phyloP scores from a whole-genome alignment of 2,329 filamentous ascomycete species.

The Calonectria montana region DNA sequence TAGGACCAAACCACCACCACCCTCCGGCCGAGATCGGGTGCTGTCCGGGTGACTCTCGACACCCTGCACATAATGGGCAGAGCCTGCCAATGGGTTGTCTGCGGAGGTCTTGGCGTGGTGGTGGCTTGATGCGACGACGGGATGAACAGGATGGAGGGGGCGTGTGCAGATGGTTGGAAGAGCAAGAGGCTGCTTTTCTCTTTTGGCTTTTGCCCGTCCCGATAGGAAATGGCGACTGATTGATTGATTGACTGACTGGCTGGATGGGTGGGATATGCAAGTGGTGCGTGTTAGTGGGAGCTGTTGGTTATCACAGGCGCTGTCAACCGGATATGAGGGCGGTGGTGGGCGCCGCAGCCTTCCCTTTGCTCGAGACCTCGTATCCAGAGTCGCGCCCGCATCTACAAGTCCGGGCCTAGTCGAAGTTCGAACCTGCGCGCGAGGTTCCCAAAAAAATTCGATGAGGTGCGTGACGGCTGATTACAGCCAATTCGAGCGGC shows the following conservation, averaged over 20 bases:
- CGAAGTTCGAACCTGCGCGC: background rate
- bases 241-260: background rate
- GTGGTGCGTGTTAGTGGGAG: background rate
- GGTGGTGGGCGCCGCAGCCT: background rate
- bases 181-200: background rate
- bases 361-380: background rate
- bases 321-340: background rate
- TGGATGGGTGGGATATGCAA: background rate
- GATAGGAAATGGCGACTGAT: background rate
- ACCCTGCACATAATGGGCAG: background rate
- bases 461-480: background rate
- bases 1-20: conserved; percentile 8
- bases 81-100: background rate
- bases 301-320: background rate
- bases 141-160: conserved; percentile 23
- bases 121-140: conserved; percentile 18
- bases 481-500: conserved; percentile 11
- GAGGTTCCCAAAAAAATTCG: background rate
- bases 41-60: conserved; percentile 20
- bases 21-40: conserved; percentile 16
- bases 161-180: conserved; percentile 11
- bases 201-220: background rate
- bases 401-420: background rate
- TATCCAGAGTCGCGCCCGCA: background rate
- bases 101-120: background rate